Evolutionary conservation across 2,329 filamentous ascomycete genomes (phyloP), one percentile per base, ranked within the genome.

Genomic region (Colletotrichum spaethianum): DNA sequence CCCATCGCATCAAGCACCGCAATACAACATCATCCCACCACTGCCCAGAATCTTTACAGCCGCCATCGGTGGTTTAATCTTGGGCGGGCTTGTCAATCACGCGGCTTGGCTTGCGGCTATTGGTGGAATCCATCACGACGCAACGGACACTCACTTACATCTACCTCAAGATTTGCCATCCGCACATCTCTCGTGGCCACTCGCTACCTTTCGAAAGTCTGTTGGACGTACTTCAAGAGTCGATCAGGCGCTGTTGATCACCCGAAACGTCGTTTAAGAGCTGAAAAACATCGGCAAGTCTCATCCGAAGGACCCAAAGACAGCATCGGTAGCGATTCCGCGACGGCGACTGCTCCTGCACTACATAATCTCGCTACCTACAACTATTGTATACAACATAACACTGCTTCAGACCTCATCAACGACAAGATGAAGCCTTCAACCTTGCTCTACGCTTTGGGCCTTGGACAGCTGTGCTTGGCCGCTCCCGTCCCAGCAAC

Each of bases 401-500:
- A 36, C 14, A 7, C 7, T 28, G 16, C 11, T 40, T 11, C 7
- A 61, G 8, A 60, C 64, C 11, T 36, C 23, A 16, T 14, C 44
- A 62, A 6, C 26, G 11, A n/a, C 28, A 60, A 42, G 12, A 74
- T 74, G 72, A 73, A 66, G 69, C 53, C 72, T 4, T 53, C 72
- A 50, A 61, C 69, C 16, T 9, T 74, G 0, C 61, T 73, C 48
- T 63, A 36, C 44, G 72, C 61, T 7, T 50, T 66, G 20, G 64
- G 69, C 40, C 14, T 70, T 28, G 50, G 48, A 2, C 59, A 72
- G 23, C 28, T 65, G 55, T 48, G 44, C 23, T 7, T 69, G 36
- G 64, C 72, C 16, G 50, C 40, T n/a, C 69, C 72, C 18, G 72
- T 74, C n/a, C 69, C 72, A 12, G 59, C 62, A 61, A 55, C 69